Base-by-base conservation (phyloP, 805 yeast species). In the Cyberlindnera mrakii region DNA sequence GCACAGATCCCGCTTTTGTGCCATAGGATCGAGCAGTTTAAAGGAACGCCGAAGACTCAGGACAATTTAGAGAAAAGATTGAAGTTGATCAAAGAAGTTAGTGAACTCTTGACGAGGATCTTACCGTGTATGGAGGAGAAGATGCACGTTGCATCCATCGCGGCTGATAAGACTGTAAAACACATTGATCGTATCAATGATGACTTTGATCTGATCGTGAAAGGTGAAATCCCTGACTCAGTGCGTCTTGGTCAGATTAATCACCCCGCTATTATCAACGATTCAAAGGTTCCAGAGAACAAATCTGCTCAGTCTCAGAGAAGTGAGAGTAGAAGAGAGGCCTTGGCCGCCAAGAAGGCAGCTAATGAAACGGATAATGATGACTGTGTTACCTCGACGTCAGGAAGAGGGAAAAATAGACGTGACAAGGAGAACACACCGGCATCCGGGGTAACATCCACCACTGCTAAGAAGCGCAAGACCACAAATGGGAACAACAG, bases 51-150 rank as follows among this genome's bases (percentile, higher is more conserved):
- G 23, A 47, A 33, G 50, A 46, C 27, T 30, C 41, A 43, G 6
- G 45, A 39, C 33, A 30, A 39, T 27, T 39, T 42, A 23, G 46
- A 42, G 20, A 17, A 39, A 40, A 54, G 59, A 53, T 52, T 36
- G 55, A 63, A 14, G 61, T 60, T 43, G 42, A 54, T 42, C 60
- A 49, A 58, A 19, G 64, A 60, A 32, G 68, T 77, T 27, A 69
- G 73, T 29, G 52, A 53, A 14, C 51, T 70, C 30, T 67, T 78
- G 16, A 68, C 71, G 49, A 96, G 86, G 45, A 71, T 91, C 43
- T 79, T 91, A 69, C 97, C 98, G 1, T 86, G 96, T 48, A 65
- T 91, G 43, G 98, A 91, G 60, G 97, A 93, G 61, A 93, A 93
- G 64, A 88, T 93, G 95, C 97, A 91, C 62, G 96, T 93, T 34